Evolutionary conservation across 805 yeast genomes (phyloP).

Genomic region (Sungouiella blattae): DNA sequence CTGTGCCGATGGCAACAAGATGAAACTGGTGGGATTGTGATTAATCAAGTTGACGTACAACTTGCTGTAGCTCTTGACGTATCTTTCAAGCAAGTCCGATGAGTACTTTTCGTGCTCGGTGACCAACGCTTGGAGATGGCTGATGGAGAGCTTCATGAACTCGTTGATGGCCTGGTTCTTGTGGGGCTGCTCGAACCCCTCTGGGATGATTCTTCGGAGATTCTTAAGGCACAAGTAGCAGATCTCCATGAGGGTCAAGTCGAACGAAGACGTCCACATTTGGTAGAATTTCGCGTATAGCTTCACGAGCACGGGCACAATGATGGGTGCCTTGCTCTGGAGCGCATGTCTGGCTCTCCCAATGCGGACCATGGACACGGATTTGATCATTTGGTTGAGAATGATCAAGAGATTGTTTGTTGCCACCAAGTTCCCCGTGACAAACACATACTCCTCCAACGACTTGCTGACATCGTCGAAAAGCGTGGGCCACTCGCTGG

Average conservation of each 20-base stretch:
- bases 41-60: conserved; percentile 59
- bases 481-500: conserved; percentile 78
- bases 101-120: conserved; percentile 48
- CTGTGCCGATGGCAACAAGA: conserved; percentile 61
- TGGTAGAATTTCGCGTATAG: conserved; percentile 59
- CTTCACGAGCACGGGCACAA: conserved; percentile 57
- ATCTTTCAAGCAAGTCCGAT: conserved; percentile 58
- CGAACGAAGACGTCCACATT: conserved; percentile 53
- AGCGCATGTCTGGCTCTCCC: conserved; percentile 79
- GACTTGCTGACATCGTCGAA: conserved; percentile 59
- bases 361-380: conserved; percentile 69
- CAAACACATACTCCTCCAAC: conserved; percentile 42
- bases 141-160: conserved; percentile 53
- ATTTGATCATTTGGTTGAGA: conserved; percentile 74
- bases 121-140: conserved; percentile 59
- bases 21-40: conserved; percentile 65
- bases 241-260: conserved; percentile 60
- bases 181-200: conserved; percentile 71
- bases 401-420: conserved; percentile 63
- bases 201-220: conserved; percentile 67
- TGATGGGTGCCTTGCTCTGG: conserved; percentile 64
- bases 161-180: conserved; percentile 55
- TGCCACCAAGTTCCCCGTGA: conserved; percentile 44
- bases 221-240: conserved; percentile 77
- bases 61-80: conserved; percentile 72